Percentiles rank a stretch among this genome's conserved stretches.
Conservation (phyloP, 2,329 filamentous ascomycete genomes). For the Fusarium continuum region DNA sequence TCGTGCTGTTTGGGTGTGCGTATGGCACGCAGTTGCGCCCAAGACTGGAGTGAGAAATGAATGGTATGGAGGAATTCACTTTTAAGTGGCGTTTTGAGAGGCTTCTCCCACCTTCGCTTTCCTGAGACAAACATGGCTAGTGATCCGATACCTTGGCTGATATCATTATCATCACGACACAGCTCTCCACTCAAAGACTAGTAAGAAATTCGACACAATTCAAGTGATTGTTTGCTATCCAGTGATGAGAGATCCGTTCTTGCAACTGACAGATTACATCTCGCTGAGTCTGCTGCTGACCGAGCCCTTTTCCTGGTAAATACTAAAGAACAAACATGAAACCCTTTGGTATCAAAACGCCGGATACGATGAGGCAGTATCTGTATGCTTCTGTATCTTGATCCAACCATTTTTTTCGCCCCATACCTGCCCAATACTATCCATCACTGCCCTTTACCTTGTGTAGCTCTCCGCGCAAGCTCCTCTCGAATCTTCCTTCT, state of each 20-base stretch:
- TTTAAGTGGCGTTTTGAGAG: constrained; percentile 44
- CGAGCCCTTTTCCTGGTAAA: neutral
- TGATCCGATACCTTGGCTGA: constrained; percentile 50
- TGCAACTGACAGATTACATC: neutral
- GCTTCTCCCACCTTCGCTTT: constrained; percentile 47
- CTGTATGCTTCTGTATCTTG: neutral
- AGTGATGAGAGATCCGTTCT: neutral
- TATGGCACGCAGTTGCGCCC: constrained; percentile 18
- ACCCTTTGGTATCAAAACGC: constrained; percentile 25
- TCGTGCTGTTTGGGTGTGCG: constrained; percentile 12
- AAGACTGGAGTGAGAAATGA: constrained; percentile 26
- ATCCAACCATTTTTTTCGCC: neutral
- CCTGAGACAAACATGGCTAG: constrained; percentile 48
- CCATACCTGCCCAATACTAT: neutral
- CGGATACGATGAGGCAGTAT: neutral
- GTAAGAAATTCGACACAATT: neutral
- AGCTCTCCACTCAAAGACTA: constrained; percentile 6
- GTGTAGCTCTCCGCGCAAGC: constrained; percentile 53
- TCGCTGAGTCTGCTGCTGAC: neutral
- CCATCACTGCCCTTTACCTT: constrained; percentile 8
- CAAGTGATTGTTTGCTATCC: neutral
- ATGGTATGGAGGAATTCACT: constrained; percentile 32
- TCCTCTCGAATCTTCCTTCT: constrained; percentile 72
- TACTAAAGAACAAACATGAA: neutral
- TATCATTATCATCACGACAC: constrained; percentile 23